Conservation (phyloP, 192 early-diverging fungal genomes). For the Gaertneriomyces semiglobifer region DNA sequence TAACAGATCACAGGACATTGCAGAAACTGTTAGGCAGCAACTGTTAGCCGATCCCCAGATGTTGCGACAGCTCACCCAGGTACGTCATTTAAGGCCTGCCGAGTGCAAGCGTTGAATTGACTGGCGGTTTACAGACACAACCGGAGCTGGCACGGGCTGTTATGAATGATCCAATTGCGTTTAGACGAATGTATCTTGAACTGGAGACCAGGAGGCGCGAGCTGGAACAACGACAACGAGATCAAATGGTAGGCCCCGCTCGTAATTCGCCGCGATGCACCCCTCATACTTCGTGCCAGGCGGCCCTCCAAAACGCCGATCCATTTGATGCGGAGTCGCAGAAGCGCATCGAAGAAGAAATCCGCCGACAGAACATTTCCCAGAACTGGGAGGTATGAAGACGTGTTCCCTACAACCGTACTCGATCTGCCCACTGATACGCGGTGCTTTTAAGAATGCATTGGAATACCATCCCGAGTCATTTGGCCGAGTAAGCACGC, state of each 20-base stretch:
- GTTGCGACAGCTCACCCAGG: constrained; percentile 55
- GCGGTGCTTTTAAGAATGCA: constrained; percentile 45
- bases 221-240: constrained; percentile 49
- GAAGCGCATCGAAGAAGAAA: constrained; percentile 84
- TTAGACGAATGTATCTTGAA: constrained; percentile 57
- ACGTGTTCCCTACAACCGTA: not conserved
- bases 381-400: constrained; percentile 64
- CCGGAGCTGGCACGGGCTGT: constrained; percentile 65
- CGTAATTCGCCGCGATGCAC: not conserved
- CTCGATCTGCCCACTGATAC: not conserved
- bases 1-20: constrained; percentile 32
- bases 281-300: constrained; percentile 28
- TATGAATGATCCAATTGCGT: constrained; percentile 62
- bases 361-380: constrained; percentile 77
- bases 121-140: constrained; percentile 39
- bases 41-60: constrained; percentile 58
- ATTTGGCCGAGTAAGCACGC: constrained; percentile 69
- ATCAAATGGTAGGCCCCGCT: constrained; percentile 33
- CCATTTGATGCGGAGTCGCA: constrained; percentile 91
- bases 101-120: not conserved
- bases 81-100: constrained; percentile 21
- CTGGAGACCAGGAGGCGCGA: constrained; percentile 55
- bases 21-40: constrained; percentile 59
- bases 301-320: constrained; percentile 64
- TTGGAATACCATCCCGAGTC: constrained; percentile 94